These are phyloP conservation scores for Hericium erinaceus DNA, from an alignment of 768 basidiomycete species.

Conservation along the genomic window DNA sequence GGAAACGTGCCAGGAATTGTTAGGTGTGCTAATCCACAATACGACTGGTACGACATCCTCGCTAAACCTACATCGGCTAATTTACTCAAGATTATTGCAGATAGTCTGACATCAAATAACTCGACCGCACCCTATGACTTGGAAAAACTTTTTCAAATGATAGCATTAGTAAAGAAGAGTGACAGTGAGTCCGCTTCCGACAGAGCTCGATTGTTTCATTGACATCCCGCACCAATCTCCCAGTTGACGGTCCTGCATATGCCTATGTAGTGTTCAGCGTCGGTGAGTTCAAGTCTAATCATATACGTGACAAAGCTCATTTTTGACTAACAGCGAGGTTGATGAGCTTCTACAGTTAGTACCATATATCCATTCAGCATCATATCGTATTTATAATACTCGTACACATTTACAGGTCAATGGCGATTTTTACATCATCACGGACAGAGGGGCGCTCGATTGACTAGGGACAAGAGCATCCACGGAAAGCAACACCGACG, in stretches of 20 bases:
- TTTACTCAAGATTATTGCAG: too few species aligned
- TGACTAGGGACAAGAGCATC: constrained; percentile 1
- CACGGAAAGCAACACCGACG: not conserved
- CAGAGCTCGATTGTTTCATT: too few species aligned
- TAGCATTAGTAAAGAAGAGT: constrained; percentile 1
- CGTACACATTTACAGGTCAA: constrained; percentile 1
- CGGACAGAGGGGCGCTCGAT: constrained; percentile 8
- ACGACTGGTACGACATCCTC: too few species aligned
- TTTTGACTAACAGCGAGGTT: constrained; percentile 2
- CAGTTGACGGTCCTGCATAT: not conserved
- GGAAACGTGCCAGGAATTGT: not conserved
- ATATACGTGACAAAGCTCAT: not conserved
- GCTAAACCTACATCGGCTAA: too few species aligned
- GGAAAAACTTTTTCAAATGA: constrained; percentile 1
- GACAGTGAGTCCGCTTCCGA: not conserved
- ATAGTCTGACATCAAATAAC: too few species aligned
- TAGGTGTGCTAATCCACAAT: too few species aligned
- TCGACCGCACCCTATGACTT: too few species aligned
- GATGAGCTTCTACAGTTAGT: constrained; percentile 9
- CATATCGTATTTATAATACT: not conserved
- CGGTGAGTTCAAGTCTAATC: not conserved
- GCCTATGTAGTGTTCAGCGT: not conserved
- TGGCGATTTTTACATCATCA: constrained; percentile 11
- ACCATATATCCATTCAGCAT: not conserved
- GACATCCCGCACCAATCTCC: too few species aligned